A percentile compares a stretch with the other conserved stretches of the same genome.
phyloP scores from a whole-genome alignment of 2,329 filamentous ascomycete genomes.

The Podosphaera aphanis region DNA sequence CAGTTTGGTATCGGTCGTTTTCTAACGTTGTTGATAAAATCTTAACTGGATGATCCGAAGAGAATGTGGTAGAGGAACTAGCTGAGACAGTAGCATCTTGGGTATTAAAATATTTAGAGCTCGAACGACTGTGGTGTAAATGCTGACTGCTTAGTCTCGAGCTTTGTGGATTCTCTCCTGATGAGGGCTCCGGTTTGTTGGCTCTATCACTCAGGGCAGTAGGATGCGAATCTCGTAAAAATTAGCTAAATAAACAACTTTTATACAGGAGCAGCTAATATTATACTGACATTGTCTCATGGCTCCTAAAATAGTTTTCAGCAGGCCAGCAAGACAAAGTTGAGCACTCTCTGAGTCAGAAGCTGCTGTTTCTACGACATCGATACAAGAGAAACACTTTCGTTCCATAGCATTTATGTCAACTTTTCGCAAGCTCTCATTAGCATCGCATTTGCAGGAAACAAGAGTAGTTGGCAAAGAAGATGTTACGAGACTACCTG shows the following conservation, averaged over 20 bases:
- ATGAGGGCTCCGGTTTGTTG: constrained; percentile 32
- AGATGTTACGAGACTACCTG: constrained; percentile 52
- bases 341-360: constrained; percentile 49
- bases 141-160: constrained; percentile 30
- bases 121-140: constrained; percentile 46
- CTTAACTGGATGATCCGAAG: neutral
- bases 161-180: constrained; percentile 11
- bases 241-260: neutral
- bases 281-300: constrained; percentile 40
- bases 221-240: neutral
- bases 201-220: constrained; percentile 28
- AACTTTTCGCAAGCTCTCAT: constrained; percentile 44
- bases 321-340: constrained; percentile 50
- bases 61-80: constrained; percentile 12
- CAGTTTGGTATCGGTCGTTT: constrained; percentile 13
- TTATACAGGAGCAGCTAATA: neutral
- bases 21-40: neutral
- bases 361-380: constrained; percentile 49
- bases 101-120: constrained; percentile 42
- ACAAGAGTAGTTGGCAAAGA: constrained; percentile 58
- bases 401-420: constrained; percentile 44
- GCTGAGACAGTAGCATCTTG: constrained; percentile 28
- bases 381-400: constrained; percentile 44
- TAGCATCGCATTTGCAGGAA: constrained; percentile 72
- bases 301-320: constrained; percentile 43